Evolutionary conservation across 2,329 filamentous ascomycete genomes (phyloP).

Genomic region (Emergomyces pasteurianus): DNA sequence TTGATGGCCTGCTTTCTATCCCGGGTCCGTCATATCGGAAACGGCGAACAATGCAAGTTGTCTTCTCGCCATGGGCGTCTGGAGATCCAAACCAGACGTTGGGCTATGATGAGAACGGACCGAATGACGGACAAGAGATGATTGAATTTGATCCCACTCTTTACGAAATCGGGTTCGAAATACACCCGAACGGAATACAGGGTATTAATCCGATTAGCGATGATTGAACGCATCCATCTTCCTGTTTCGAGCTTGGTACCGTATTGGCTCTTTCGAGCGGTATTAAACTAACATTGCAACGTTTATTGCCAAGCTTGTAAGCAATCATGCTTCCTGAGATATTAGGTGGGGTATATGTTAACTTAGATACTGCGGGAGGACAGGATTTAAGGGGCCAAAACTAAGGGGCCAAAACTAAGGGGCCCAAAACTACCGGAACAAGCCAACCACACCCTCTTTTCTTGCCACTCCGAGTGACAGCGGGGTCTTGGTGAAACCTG

Average conservation of each 20-base stretch:
- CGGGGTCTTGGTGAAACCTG: too few relatives aligned
- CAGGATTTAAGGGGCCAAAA: background rate
- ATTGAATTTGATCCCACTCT: conserved; percentile 2
- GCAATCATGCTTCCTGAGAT: background rate
- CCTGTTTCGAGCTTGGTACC: background rate
- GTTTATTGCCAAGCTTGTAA: background rate
- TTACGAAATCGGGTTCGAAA: conserved; percentile 8
- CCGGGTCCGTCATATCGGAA: background rate
- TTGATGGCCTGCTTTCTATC: background rate
- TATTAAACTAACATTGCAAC: background rate
- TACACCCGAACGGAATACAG: conserved; percentile 8
- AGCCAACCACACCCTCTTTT: background rate
- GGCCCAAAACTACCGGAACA: background rate
- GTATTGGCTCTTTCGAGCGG: background rate
- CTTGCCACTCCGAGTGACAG: background rate
- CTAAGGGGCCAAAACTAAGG: background rate
- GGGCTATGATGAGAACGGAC: background rate
- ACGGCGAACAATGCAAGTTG: conserved; percentile 70
- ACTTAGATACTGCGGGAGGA: background rate
- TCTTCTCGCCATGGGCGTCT: conserved; percentile 68
- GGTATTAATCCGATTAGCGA: background rate
- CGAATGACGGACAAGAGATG: background rate
- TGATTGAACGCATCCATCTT: background rate
- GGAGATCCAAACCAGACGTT: conserved; percentile 17
- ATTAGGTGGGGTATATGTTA: background rate